These are phyloP conservation scores for Neurospora sp. DNA, from an alignment of 495 filamentous ascomycete genomes.

Conservation along the genomic window DNA sequence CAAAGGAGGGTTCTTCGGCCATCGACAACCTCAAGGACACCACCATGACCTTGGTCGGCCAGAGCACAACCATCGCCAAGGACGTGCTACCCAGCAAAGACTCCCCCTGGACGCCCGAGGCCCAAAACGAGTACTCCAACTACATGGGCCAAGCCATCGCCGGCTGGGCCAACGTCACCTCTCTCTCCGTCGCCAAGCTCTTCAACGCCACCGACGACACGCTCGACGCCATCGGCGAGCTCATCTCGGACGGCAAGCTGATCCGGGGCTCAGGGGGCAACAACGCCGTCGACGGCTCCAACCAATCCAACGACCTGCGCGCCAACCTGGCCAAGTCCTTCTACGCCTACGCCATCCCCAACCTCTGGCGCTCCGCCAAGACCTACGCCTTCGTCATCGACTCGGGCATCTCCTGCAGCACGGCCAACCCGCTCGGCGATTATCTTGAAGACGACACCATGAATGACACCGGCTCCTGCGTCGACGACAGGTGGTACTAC, in stretches of 20 bases:
- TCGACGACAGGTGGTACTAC: constrained; percentile 20
- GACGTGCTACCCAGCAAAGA: not conserved
- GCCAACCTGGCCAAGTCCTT: constrained; percentile 10
- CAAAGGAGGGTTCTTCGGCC: not conserved
- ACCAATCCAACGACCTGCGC: not conserved
- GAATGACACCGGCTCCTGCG: constrained; percentile 14
- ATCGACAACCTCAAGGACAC: constrained; percentile 9
- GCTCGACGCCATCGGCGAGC: constrained; percentile 5
- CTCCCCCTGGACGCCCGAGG: constrained; percentile 6
- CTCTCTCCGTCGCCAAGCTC: not conserved
- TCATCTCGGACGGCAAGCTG: constrained; percentile 22
- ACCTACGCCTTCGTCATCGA: constrained; percentile 24
- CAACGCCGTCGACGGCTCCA: not conserved
- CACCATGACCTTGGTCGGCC: constrained; percentile 3
- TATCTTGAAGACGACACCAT: constrained; percentile 15
- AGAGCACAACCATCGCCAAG: not conserved
- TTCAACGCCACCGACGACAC: constrained; percentile 10
- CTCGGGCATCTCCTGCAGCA: constrained; percentile 19
- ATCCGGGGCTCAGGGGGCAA: constrained; percentile 10
- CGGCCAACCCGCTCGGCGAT: constrained; percentile 8
- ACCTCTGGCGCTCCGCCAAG: constrained; percentile 17
- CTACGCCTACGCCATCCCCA: constrained; percentile 24
- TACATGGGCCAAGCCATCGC: constrained; percentile 14
- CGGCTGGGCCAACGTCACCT: constrained; percentile 11
- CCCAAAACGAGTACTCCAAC: constrained; percentile 9